A percentile compares a stretch with the other conserved stretches of the same genome.
These are phyloP conservation scores for Candida schatavii DNA, from an alignment of 805 yeast genomes.

Conservation along the genomic window DNA sequence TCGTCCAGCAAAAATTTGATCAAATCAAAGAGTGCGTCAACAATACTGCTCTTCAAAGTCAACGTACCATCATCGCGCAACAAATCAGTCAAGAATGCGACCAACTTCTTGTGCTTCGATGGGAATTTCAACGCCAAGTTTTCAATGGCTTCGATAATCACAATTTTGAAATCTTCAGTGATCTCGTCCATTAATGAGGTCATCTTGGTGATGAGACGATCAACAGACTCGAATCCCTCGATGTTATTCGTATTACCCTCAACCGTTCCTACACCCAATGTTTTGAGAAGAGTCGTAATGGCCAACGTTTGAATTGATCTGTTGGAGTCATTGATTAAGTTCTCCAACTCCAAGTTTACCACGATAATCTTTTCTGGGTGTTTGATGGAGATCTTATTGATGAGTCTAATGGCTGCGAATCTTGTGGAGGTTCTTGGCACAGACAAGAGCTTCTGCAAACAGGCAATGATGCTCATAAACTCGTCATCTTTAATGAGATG, in stretches of 20 bases:
- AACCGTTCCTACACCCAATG: constrained; percentile 71
- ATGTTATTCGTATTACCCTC: constrained; percentile 17
- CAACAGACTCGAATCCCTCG: constrained; percentile 61
- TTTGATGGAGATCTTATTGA: constrained; percentile 79
- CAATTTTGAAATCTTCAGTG: constrained; percentile 91
- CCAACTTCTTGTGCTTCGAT: constrained; percentile 77
- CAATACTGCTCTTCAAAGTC: constrained; percentile 78
- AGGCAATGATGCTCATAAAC: constrained; percentile 65
- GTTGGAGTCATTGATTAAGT: constrained; percentile 81
- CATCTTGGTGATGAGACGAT: constrained; percentile 83
- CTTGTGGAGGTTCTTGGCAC: constrained; percentile 88
- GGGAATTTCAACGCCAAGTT: constrained; percentile 93
- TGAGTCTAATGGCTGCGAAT: constrained; percentile 89
- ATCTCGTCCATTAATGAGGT: constrained; percentile 88
- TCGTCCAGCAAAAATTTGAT: constrained; percentile 75
- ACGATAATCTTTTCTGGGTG: constrained; percentile 75
- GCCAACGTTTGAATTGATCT: constrained; percentile 95
- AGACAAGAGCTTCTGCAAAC: constrained; percentile 72
- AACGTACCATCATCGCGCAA: constrained; percentile 91
- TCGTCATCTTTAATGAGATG: constrained; percentile 60
- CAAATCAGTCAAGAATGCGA: constrained; percentile 75
- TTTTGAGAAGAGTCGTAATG: constrained; percentile 90
- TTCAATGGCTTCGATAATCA: constrained; percentile 92
- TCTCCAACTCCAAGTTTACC: constrained; percentile 83
- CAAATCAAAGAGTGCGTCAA: constrained; percentile 90